phyloP scores from a whole-genome alignment of 768 basidiomycete species.

The Tephrocybe sp. region DNA sequence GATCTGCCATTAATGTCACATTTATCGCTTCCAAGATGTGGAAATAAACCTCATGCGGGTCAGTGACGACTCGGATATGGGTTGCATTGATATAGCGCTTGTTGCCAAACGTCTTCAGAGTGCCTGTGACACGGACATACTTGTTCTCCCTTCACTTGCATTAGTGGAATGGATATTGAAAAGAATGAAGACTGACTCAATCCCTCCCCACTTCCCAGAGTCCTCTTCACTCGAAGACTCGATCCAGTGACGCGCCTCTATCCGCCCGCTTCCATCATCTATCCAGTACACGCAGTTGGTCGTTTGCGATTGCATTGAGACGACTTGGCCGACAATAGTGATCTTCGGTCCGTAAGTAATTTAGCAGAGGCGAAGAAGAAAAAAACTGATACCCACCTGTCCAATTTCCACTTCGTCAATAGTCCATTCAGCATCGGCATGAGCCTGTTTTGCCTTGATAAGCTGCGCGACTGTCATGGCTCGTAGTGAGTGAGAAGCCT shows the following conservation, averaged over 20 bases:
- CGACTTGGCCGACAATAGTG: constrained; percentile 71
- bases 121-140: constrained; percentile 80
- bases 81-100: constrained; percentile 82
- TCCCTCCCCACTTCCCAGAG: constrained; percentile 43
- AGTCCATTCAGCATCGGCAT: constrained; percentile 86
- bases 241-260: constrained; percentile 82
- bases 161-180: neutral
- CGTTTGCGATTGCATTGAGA: constrained; percentile 61
- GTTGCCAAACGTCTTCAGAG: constrained; percentile 75
- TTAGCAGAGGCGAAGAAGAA: neutral
- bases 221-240: constrained; percentile 63
- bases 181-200: constrained; percentile 32
- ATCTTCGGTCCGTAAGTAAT: no score
- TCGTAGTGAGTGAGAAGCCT: constrained; percentile 42
- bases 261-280: constrained; percentile 82
- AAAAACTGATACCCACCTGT: constrained; percentile 50
- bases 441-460: constrained; percentile 70
- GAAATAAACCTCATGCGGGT: constrained; percentile 77
- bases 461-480: constrained; percentile 82
- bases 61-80: constrained; percentile 64
- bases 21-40: constrained; percentile 77
- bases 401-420: constrained; percentile 80
- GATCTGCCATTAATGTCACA: constrained; percentile 61
- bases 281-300: constrained; percentile 81
- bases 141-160: constrained; percentile 54